Conservation (phyloP, 1,284 basidiomycete species). For the Fomes fomentarius region DNA sequence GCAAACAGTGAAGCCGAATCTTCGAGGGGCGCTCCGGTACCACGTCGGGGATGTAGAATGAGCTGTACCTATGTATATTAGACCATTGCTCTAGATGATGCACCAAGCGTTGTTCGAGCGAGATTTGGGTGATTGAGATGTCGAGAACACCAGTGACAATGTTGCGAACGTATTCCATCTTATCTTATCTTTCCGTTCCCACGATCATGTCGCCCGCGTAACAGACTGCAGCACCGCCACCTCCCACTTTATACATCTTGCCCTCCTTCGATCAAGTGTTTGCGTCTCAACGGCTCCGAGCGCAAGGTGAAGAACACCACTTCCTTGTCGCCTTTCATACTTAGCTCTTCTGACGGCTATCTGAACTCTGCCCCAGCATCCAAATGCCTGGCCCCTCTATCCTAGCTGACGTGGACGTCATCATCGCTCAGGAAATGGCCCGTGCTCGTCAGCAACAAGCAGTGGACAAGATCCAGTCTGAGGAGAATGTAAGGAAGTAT, state of each 20-base stretch:
- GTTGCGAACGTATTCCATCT: too few species aligned
- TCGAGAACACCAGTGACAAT: too few species aligned
- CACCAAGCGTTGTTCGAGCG: too few species aligned
- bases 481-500: background rate
- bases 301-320: too few species aligned
- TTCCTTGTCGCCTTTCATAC: too few species aligned
- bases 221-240: background rate
- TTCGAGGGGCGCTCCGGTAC: too few species aligned
- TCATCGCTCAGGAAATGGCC: conserved; percentile 11
- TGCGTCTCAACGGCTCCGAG: background rate
- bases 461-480: background rate
- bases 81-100: background rate
- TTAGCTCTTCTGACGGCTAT: too few species aligned
- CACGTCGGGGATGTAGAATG: background rate
- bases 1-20: conserved; percentile 21
- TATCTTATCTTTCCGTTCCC: background rate
- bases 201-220: background rate
- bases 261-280: background rate
- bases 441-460: background rate
- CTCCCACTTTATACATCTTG: background rate
- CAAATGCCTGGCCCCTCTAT: background rate
- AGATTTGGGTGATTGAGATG: too few species aligned
- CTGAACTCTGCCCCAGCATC: background rate
- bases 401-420: background rate
- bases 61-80: background rate